phyloP scores from a whole-genome alignment of 345 rosid genomes.

The Anacardium occidentale region DNA sequence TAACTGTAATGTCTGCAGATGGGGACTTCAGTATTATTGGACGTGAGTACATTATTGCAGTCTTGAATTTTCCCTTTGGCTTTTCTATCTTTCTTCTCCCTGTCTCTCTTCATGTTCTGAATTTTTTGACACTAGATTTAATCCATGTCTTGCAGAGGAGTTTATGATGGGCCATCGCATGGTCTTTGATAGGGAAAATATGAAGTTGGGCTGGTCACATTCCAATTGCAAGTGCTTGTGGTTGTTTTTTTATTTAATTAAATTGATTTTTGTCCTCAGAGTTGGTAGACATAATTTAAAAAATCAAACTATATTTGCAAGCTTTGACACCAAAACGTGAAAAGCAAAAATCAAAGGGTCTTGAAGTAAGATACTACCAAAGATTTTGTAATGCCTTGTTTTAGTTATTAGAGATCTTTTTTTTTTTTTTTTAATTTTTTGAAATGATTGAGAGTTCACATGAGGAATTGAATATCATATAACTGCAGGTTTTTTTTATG shows the following conservation, averaged over 20 bases:
- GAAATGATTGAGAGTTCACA: too few relatives aligned
- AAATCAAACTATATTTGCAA: background rate
- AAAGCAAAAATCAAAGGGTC: background rate
- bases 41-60: conserved; percentile 23
- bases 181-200: conserved; percentile 39
- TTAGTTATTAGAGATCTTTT: too few relatives aligned
- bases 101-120: background rate
- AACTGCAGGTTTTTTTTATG: too few relatives aligned
- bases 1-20: conserved; percentile 21
- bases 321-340: background rate
- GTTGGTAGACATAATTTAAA: background rate
- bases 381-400: too few relatives aligned
- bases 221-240: conserved; percentile 34
- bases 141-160: conserved; percentile 37
- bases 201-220: conserved; percentile 39
- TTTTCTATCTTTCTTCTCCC: background rate
- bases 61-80: background rate
- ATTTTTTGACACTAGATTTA: background rate
- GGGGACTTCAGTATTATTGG: conserved; percentile 34
- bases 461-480: too few relatives aligned
- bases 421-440: too few relatives aligned
- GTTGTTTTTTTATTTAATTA: background rate
- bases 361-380: background rate
- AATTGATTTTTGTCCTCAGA: background rate
- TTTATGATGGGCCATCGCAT: conserved; percentile 39